Base-by-base conservation (phyloP, 176 grass and related monocot genomes). In the Saccharum spontaneum region DNA sequence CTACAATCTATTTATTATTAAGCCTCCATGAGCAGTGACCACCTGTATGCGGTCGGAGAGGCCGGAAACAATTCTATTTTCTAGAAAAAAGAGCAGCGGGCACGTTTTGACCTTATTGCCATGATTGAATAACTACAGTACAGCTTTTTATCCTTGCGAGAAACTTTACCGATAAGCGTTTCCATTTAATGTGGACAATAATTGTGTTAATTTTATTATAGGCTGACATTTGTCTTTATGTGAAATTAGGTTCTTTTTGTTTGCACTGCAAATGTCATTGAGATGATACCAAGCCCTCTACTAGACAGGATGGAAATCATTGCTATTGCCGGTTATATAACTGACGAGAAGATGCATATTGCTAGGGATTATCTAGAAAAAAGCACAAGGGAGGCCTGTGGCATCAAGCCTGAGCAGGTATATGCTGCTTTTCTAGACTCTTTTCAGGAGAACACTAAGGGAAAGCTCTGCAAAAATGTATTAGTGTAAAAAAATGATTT, bases 261-360 rank as follows among this genome's bases (percentile, higher is more conserved):
- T 79, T 99, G 93, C 86, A 99, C 97, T 63, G 93, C 93, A 76
- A 99, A 99, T 91, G 90, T 94, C 81, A 83, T 94, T 77, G 97
- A 96, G 72, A 99, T 71, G 84, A 99, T 99, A 90, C 93, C 93
- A 46, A 94, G 89, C 87, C 97, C 97, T 71, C 85, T 96, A 66
- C 39, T 99, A 90, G 97, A 99, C 89, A 92, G 97, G 45, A 99
- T 99, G 97, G 97, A 99, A 69, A 86, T 87, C 50, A 98, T 98
- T 79, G 82, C 97, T 78, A 91, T 98, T 89, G 97, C 97, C 37
- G 97, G 97, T 78, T 98, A 98, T 86, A 98, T 98, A 76, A 98
- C 97, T 73, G 97, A 98, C 67, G 93, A 98, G 80, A 98, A 96
- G 77, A 92, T 95, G 97, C 97, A 98, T 82, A 96, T 98, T 89